Conservation (phyloP, 495 filamentous ascomycete species). For the Aspergillus leporis region DNA sequence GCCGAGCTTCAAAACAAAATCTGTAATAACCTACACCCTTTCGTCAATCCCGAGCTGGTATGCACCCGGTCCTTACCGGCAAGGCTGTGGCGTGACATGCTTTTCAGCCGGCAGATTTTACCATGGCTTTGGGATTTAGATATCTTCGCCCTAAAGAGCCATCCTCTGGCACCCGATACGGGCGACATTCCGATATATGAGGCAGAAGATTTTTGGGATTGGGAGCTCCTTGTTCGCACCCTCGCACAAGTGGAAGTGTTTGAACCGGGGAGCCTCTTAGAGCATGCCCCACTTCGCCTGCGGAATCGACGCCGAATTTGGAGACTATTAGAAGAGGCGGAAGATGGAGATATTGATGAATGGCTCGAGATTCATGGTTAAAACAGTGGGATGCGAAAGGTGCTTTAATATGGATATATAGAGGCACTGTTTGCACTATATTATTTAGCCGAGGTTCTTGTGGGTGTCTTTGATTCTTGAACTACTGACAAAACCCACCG, state of each 20-base stretch:
- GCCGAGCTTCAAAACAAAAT: background rate
- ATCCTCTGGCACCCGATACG: background rate
- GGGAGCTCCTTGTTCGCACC: conserved; percentile 1
- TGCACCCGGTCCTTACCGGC: background rate
- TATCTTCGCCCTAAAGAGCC: background rate
- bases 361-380: background rate
- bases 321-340: background rate
- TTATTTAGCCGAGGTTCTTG: too few relatives aligned
- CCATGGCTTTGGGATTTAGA: too few relatives aligned
- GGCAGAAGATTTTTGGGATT: background rate
- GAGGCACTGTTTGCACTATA: too few relatives aligned
- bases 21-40: background rate
- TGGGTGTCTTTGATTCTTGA: too few relatives aligned
- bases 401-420: too few relatives aligned
- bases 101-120: background rate
- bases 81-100: background rate
- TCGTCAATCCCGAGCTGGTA: background rate
- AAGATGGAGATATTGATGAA: background rate
- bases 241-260: conserved; percentile 1
- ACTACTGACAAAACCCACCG: too few relatives aligned
- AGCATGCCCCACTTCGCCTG: background rate
- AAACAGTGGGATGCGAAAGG: too few relatives aligned
- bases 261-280: background rate
- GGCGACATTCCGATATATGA: background rate
- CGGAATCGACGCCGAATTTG: background rate